Conservation (phyloP, 148 eudicot genomes). For the Gaultheria prostrata region DNA sequence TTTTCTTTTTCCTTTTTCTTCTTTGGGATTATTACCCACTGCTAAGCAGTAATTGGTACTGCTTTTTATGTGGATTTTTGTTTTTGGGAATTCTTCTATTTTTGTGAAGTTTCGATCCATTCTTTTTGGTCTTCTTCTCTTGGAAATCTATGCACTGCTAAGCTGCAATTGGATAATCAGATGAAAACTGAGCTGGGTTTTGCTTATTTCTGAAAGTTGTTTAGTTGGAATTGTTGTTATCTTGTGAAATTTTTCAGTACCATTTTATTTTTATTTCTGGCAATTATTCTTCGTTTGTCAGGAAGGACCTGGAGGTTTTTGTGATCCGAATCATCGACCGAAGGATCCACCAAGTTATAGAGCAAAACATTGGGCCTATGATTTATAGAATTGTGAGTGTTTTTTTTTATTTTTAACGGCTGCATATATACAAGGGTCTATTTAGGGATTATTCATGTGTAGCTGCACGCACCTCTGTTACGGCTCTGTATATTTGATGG, state of each 20-base stretch:
- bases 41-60: not conserved
- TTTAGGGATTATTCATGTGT: not conserved
- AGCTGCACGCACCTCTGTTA: not conserved
- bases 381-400: not conserved
- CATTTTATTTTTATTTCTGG: not conserved
- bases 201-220: not conserved
- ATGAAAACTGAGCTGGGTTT: not conserved
- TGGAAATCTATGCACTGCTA: not conserved
- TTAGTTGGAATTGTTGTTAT: not conserved
- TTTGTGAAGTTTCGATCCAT: too few relatives aligned
- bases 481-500: not conserved
- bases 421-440: not conserved
- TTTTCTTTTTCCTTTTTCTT: not conserved
- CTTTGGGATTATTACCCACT: not conserved
- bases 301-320: constrained; percentile 1
- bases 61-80: not conserved
- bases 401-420: not conserved
- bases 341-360: not conserved
- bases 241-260: not conserved
- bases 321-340: not conserved
- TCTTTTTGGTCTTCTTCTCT: not conserved
- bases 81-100: too few relatives aligned
- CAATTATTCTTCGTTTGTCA: not conserved
- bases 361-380: not conserved
- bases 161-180: not conserved